Percentiles rank a stretch among this genome's conserved stretches.
Evolutionary conservation across 352 stramenopile species (phyloP).

Genomic region (Peronosclerospora sorghi): DNA sequence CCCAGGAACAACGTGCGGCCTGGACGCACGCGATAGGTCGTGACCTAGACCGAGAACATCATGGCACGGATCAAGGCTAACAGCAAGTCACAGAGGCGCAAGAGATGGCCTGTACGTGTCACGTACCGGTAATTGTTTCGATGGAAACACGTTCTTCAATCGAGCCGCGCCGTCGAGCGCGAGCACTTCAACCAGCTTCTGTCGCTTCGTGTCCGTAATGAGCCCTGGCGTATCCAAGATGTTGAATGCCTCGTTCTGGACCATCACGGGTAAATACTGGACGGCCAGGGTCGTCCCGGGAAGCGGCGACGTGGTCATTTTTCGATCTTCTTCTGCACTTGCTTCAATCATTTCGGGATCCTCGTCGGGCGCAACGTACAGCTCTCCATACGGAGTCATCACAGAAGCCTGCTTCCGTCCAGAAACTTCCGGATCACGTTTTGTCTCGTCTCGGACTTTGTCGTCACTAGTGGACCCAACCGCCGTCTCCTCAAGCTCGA

Average conservation of each 20-base stretch:
- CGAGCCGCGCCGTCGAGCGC: constrained; percentile 49
- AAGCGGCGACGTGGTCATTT: constrained; percentile 85
- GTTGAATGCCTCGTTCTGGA: constrained; percentile 75
- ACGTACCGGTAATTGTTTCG: constrained; percentile 58
- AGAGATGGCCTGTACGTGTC: not conserved
- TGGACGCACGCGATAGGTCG: constrained; percentile 51
- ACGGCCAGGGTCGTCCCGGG: constrained; percentile 86
- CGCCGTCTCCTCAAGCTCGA: constrained; percentile 31
- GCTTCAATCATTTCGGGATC: constrained; percentile 59
- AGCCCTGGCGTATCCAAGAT: constrained; percentile 71
- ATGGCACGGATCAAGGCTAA: not conserved
- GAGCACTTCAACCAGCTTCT: constrained; percentile 71
- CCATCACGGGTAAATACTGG: constrained; percentile 65
- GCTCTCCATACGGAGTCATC: constrained; percentile 18
- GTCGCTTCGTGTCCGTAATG: constrained; percentile 65
- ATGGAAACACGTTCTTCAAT: constrained; percentile 68
- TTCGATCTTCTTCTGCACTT: constrained; percentile 43
- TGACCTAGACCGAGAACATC: constrained; percentile 25
- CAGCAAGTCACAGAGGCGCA: not conserved
- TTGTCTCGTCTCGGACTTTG: too few relatives aligned
- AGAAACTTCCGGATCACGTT: too few relatives aligned
- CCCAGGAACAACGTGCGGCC: constrained; percentile 73
- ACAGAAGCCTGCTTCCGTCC: constrained; percentile 14
- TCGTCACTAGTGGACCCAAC: constrained; percentile 54
- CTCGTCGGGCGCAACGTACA: constrained; percentile 47